Conservation (phyloP, 1,139 yeast species). For the Pichia sp. region DNA sequence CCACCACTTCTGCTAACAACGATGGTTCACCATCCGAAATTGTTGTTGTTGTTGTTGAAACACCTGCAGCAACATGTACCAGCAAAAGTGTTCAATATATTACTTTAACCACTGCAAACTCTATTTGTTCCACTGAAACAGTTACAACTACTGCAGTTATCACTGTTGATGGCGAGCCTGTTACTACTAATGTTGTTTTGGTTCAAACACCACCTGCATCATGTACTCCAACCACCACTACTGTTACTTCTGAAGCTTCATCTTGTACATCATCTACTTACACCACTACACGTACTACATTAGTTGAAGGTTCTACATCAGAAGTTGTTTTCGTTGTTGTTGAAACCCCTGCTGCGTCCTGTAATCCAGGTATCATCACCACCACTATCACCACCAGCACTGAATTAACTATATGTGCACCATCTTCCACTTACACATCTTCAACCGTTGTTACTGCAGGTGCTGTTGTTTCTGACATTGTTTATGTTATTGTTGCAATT, state of each 20-base stretch:
- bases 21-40: not conserved
- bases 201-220: not conserved
- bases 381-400: not conserved
- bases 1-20: not conserved
- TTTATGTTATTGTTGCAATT: not conserved
- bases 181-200: not conserved
- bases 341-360: not conserved
- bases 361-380: not conserved
- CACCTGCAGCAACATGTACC: not conserved
- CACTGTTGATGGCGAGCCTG: not conserved
- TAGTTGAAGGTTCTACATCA: not conserved
- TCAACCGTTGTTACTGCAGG: not conserved
- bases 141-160: not conserved
- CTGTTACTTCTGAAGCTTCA: not conserved
- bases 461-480: not conserved
- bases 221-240: not conserved
- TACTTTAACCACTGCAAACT: not conserved
- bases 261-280: not conserved
- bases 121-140: not conserved
- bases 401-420: not conserved
- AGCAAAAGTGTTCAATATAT: not conserved
- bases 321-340: not conserved
- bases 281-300: not conserved
- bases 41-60: not conserved
- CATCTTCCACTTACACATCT: not conserved